Conservation (phyloP, 78 protist genomes). For the Capsaspora owczarzaki region DNA sequence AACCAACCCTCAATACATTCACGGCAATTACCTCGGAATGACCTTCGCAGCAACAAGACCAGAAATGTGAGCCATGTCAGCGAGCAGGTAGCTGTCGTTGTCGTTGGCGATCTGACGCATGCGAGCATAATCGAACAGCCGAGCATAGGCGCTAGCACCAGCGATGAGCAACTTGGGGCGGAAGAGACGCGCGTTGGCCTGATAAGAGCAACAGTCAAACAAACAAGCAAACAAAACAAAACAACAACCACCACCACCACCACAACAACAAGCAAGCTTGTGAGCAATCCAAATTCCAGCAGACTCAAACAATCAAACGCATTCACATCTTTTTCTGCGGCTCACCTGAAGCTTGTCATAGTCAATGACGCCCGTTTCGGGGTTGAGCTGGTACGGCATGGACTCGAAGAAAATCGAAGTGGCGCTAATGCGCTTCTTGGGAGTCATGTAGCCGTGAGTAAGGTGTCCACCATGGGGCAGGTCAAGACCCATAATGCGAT, state of each 20-base stretch:
- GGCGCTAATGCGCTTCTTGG: conserved; percentile 84
- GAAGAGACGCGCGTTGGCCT: conserved; percentile 72
- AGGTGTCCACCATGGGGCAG: conserved; percentile 97
- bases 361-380: conserved; percentile 61
- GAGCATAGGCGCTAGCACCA: conserved; percentile 97
- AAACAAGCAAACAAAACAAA: too few relatives aligned
- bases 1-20: neutral
- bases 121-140: conserved; percentile 89
- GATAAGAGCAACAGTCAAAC: too few relatives aligned
- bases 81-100: conserved; percentile 80
- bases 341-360: conserved; percentile 91
- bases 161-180: conserved; percentile 90
- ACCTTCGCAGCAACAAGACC: conserved; percentile 92
- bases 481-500: conserved; percentile 98
- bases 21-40: neutral
- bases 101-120: conserved; percentile 83
- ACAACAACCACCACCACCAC: too few relatives aligned
- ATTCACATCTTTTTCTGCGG: too few relatives aligned
- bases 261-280: too few relatives aligned
- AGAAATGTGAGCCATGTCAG: conserved; percentile 98
- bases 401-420: conserved; percentile 96
- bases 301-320: too few relatives aligned
- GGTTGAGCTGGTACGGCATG: conserved; percentile 90
- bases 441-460: conserved; percentile 93
- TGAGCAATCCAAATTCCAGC: too few relatives aligned